Percentiles rank a stretch among this genome's conserved stretches.
phyloP scores from a whole-genome alignment of 2,329 filamentous ascomycete genomes.

The Neonectria sp. region DNA sequence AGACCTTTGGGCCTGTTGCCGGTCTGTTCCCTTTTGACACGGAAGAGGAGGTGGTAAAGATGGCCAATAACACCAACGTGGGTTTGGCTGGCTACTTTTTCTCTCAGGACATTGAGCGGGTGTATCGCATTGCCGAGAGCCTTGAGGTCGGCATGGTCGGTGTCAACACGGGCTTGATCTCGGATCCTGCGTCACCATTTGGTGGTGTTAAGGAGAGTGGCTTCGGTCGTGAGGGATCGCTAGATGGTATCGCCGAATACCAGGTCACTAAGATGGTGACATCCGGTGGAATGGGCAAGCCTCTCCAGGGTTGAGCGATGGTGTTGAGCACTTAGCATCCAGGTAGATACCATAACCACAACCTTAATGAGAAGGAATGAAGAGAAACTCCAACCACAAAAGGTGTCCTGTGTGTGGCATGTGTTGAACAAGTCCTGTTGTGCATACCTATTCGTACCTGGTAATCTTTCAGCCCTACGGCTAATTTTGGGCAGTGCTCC shows the following conservation, averaged over 20 bases:
- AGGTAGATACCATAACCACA: background rate
- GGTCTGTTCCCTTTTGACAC: conserved; percentile 91
- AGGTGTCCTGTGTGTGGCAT: too few species aligned
- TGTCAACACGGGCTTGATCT: conserved; percentile 81
- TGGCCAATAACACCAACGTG: conserved; percentile 88
- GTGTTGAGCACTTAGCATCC: background rate
- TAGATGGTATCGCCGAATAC: conserved; percentile 85
- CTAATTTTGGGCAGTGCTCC: too few species aligned
- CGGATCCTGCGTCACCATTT: conserved; percentile 74
- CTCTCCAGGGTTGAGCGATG: conserved; percentile 58
- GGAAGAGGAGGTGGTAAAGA: conserved; percentile 87
- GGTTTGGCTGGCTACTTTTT: conserved; percentile 97
- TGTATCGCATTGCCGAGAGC: conserved; percentile 75
- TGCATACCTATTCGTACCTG: too few species aligned
- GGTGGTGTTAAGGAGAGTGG: conserved; percentile 88
- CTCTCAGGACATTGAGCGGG: conserved; percentile 73
- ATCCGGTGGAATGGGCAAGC: conserved; percentile 69
- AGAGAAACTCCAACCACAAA: background rate
- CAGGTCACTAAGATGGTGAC: conserved; percentile 78
- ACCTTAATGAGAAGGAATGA: conserved; percentile 15
- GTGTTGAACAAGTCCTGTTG: too few species aligned
- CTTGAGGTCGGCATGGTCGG: conserved; percentile 92
- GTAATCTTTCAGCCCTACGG: too few species aligned
- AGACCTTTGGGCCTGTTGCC: conserved; percentile 96
- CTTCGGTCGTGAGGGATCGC: conserved; percentile 84